phyloP scores from a whole-genome alignment of 2,329 filamentous ascomycete genomes.

The Sporothrix brasiliensis region DNA sequence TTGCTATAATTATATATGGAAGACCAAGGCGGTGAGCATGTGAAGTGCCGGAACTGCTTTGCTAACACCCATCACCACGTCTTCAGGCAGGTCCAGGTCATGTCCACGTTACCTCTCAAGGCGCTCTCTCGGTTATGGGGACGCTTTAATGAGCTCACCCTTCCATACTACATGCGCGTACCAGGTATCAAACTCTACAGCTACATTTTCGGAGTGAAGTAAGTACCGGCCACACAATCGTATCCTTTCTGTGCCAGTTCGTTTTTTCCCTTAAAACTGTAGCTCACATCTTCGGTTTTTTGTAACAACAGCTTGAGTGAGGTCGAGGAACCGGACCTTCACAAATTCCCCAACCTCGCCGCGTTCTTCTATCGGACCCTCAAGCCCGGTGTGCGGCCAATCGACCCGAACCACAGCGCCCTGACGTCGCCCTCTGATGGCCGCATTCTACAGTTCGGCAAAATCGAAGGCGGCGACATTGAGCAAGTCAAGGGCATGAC shows the following conservation, averaged over 20 bases:
- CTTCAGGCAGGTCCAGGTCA: slow-evolving; percentile 78
- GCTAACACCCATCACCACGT: slow-evolving; percentile 33
- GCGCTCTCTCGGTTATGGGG: slow-evolving; percentile 89
- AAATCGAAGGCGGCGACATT: slow-evolving; percentile 89
- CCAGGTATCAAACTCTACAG: slow-evolving; percentile 92
- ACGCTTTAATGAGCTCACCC: slow-evolving; percentile 82
- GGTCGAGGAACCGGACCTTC: slow-evolving; percentile 84
- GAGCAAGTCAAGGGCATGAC: slow-evolving; percentile 99
- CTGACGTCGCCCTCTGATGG: slow-evolving; percentile 89
- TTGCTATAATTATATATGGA: not conserved
- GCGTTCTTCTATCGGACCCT: slow-evolving; percentile 96
- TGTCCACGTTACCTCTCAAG: slow-evolving; percentile 90
- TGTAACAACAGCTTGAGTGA: slow-evolving; percentile 67
- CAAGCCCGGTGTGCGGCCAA: slow-evolving; percentile 82
- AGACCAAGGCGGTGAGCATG: slow-evolving; percentile 19
- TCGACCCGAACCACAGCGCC: slow-evolving; percentile 79
- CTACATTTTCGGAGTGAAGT: slow-evolving; percentile 86
- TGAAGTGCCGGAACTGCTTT: not conserved
- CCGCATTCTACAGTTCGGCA: slow-evolving; percentile 85
- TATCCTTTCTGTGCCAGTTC: slow-evolving; percentile 19
- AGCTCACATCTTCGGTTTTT: slow-evolving; percentile 15
- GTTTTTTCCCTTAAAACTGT: not conserved
- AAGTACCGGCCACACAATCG: slow-evolving; percentile 36
- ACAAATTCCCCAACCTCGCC: slow-evolving; percentile 87
- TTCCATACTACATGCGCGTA: slow-evolving; percentile 84